Base-by-base conservation (phyloP, 306 rosid species). In the Lupinus albus region DNA sequence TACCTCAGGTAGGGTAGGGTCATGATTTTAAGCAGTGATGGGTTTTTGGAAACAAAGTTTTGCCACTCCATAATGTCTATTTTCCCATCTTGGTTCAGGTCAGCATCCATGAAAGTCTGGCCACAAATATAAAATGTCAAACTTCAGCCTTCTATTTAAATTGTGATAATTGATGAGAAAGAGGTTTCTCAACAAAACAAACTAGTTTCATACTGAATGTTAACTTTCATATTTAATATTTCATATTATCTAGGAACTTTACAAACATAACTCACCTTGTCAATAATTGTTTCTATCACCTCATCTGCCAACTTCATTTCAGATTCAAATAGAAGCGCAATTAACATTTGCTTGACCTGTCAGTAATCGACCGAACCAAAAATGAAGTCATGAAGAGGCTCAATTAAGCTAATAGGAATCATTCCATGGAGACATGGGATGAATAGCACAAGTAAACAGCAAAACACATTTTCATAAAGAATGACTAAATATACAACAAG, bases 301-400 rank as follows among this genome's bases (percentile, higher is more conserved):
- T 93, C 98, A 64, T 93, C 98, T 0, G 95, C 89, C 75, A 89
- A 82, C 80, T 89, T 93, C 98, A 93, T 87, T 64, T 93, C 96
- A 21, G 99, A 90, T 77, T 93, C 99, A 35, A 82, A 88, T 49
- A 93, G 99, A 82, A 93, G 99, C 14, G 97, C 99, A 72, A 93
- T 78, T 65, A 93, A 68, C 99, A 93, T 93, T 79, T 86, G 94
- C 86, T 90, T 93, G 77, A 93, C 99, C 99, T 93, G 87, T 74
- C 71, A 70, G 21, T 65, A 64, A 62, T 33, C 68, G 49, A 64
- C 45, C 41, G 54, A 46, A 55, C 28, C 3, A 57, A 60, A 16
- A 38, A 33, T 15, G 53, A 59, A 55, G 11, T 12, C 25, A 33
- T 15, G 53, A 59, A 55, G 11, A 53, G 16, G 64, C 39, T 11